Conservation (phyloP, 2,329 filamentous ascomycete species). For the Colletotrichum sp. region DNA sequence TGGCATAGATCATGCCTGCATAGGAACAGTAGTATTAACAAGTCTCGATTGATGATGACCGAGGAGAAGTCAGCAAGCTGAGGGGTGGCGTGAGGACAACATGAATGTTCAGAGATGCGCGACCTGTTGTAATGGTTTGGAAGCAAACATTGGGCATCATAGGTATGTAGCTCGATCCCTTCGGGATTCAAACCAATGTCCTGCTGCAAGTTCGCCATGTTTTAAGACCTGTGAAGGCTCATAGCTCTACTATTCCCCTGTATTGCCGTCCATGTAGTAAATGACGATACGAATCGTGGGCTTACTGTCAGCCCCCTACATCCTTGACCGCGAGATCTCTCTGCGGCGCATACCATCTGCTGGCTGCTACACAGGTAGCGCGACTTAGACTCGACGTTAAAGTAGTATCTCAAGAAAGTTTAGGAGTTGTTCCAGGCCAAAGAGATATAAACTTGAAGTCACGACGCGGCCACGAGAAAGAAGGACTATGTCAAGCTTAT, state of each 20-base stretch:
- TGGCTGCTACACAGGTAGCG: neutral
- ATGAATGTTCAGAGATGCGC: neutral
- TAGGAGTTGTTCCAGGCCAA: neutral
- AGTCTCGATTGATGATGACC: neutral
- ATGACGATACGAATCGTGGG: neutral
- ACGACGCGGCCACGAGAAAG: neutral
- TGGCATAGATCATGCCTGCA: neutral
- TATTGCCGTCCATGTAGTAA: neutral
- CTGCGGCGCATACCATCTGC: neutral
- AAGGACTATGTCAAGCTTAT: neutral
- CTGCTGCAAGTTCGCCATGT: neutral
- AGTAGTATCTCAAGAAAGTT: neutral
- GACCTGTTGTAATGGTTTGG: neutral
- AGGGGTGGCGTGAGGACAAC: neutral
- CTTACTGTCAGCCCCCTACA: neutral
- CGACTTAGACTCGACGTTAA: neutral
- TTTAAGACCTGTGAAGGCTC: neutral
- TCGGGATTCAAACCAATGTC: neutral
- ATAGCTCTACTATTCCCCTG: neutral
- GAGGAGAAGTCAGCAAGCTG: neutral
- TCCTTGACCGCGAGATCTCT: neutral
- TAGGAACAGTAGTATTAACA: neutral
- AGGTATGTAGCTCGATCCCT: neutral
- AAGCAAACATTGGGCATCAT: neutral
- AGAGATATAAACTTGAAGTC: neutral